A percentile compares a stretch with the other conserved stretches of the same genome.
phyloP scores from a whole-genome alignment of 2,329 filamentous ascomycete species.

The Neonectria coccinea region DNA sequence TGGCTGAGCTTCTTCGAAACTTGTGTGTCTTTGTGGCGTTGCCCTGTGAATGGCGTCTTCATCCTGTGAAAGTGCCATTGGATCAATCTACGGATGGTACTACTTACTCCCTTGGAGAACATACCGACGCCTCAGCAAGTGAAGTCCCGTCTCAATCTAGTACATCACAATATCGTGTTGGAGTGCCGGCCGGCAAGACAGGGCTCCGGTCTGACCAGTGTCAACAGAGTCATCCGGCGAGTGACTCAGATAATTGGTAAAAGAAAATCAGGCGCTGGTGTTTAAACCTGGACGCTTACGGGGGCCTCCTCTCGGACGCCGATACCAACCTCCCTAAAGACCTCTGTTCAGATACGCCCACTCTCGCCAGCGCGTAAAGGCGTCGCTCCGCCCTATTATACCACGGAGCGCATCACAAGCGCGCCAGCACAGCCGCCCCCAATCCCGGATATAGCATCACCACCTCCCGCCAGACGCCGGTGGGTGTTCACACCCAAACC shows the following conservation, averaged over 20 bases:
- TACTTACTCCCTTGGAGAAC: neutral
- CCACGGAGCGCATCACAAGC: neutral
- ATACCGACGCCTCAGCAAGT: neutral
- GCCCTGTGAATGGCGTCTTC: neutral
- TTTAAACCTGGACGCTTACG: neutral
- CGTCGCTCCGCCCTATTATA: neutral
- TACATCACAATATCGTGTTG: neutral
- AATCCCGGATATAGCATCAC: conserved; percentile 17
- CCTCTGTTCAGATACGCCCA: neutral
- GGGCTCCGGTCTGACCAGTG: neutral
- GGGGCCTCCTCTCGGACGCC: neutral
- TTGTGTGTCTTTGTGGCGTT: no score
- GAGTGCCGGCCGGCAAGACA: neutral
- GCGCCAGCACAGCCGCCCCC: conserved; percentile 13
- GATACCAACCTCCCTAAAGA: neutral
- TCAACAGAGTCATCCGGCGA: neutral
- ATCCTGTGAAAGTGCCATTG: neutral
- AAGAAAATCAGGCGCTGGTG: neutral
- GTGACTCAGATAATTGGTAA: neutral
- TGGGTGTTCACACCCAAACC: conserved; percentile 1
- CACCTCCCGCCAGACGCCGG: conserved; percentile 2
- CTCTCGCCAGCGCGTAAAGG: neutral
- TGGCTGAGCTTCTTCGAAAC: conserved; percentile 45
- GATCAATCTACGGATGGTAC: neutral
- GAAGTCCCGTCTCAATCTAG: no score